A percentile compares a stretch with the other conserved stretches of the same genome.
Conservation (phyloP, 495 filamentous ascomycete genomes). For the Bryoglossum gracile region DNA sequence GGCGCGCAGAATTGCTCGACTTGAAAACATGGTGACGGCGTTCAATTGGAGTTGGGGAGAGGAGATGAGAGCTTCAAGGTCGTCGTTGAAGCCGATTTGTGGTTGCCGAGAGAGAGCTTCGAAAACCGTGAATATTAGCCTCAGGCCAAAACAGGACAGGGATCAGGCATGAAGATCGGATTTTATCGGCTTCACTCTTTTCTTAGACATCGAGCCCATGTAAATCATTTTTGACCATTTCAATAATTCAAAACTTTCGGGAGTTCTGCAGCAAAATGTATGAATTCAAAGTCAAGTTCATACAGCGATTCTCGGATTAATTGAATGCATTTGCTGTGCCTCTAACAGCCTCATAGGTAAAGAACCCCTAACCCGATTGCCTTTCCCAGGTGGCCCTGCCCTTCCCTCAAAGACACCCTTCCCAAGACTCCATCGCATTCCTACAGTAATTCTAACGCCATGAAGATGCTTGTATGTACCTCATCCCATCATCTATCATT, state of each 20-base stretch:
- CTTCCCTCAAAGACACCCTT: background rate
- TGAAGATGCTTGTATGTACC: constrained; percentile 3
- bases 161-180: too few species aligned
- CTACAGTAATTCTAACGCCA: constrained; percentile 18
- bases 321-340: background rate
- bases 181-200: too few species aligned
- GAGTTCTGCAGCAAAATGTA: too few species aligned
- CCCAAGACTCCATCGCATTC: constrained; percentile 7
- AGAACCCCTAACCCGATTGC: constrained; percentile 9
- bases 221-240: background rate
- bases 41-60: constrained; percentile 20
- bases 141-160: too few species aligned
- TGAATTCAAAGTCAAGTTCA: background rate
- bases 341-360: background rate
- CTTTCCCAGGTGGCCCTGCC: background rate
- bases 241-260: background rate
- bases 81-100: constrained; percentile 11
- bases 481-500: constrained; percentile 1
- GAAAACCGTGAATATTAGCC: too few species aligned
- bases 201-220: too few species aligned
- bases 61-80: constrained; percentile 27
- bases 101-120: constrained; percentile 4
- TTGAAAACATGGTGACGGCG: constrained; percentile 50
- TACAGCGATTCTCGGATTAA: background rate
- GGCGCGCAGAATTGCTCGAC: constrained; percentile 52